Conservation (phyloP, 352 stramenopile genomes). For the Pythium folliculosum region DNA sequence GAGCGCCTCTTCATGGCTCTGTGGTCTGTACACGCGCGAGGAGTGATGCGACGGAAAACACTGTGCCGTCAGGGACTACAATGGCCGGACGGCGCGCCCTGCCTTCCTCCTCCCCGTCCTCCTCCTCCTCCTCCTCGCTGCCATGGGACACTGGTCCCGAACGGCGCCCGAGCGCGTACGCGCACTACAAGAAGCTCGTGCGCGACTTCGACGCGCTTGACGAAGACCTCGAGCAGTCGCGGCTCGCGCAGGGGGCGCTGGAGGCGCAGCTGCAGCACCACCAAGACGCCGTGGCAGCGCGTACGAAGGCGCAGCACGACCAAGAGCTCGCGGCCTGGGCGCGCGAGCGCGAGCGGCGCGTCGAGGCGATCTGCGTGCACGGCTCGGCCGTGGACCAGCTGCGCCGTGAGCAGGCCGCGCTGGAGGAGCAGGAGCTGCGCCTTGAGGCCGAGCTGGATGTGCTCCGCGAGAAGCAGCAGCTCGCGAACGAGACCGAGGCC, state of each 20-base stretch:
- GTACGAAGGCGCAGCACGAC: conserved; percentile 25
- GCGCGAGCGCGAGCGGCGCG: conserved; percentile 37
- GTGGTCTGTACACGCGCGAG: not conserved
- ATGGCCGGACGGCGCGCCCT: not conserved
- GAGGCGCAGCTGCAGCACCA: conserved; percentile 28
- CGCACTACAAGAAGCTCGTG: conserved; percentile 57
- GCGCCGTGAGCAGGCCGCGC: conserved; percentile 29
- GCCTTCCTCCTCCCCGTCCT: not conserved
- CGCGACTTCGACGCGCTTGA: conserved; percentile 51
- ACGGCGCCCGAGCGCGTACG: conserved; percentile 37
- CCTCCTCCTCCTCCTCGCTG: conserved; percentile 13
- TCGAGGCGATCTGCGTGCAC: conserved; percentile 42
- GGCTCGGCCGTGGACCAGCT: conserved; percentile 27
- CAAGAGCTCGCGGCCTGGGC: conserved; percentile 37
- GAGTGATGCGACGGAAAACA: not conserved
- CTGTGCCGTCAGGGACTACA: not conserved
- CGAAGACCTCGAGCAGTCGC: conserved; percentile 38
- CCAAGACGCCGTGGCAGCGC: conserved; percentile 3
- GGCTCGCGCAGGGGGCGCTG: conserved; percentile 31
- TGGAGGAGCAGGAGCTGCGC: conserved; percentile 43
- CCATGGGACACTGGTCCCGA: not conserved
- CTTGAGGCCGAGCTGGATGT: conserved; percentile 52
- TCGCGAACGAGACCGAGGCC: conserved; percentile 40
- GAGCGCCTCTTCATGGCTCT: conserved; percentile 4
- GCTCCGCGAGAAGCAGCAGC: conserved; percentile 44